Conservation (phyloP, 2,329 filamentous ascomycete genomes). For the Pseudohalonectria lignicola region DNA sequence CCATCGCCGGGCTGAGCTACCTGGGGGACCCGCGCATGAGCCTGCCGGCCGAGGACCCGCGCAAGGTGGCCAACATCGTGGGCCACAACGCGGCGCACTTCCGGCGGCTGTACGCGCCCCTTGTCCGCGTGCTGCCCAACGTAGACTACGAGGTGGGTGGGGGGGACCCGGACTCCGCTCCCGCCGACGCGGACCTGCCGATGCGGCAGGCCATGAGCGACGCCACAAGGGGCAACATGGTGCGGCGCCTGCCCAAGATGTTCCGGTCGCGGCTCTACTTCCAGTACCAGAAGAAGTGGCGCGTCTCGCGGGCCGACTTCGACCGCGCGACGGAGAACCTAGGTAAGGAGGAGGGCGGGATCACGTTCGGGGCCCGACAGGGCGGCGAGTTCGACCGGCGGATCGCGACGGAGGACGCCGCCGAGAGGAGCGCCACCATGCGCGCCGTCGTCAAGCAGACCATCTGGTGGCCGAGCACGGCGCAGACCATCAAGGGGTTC, state of each 20-base stretch:
- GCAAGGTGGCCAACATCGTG: conserved; percentile 91
- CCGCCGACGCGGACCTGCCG: conserved; percentile 45
- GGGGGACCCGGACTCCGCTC: conserved; percentile 37
- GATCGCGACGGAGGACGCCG: conserved; percentile 60
- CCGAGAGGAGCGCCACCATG: conserved; percentile 60
- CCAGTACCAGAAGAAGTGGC: conserved; percentile 83
- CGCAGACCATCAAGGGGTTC: conserved; percentile 74
- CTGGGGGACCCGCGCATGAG: conserved; percentile 94
- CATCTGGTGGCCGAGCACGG: conserved; percentile 83
- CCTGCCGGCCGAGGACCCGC: conserved; percentile 78
- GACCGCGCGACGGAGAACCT: conserved; percentile 71
- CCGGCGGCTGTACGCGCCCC: conserved; percentile 77
- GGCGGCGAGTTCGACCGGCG: conserved; percentile 79
- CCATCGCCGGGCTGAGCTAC: conserved; percentile 87
- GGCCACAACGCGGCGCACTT: conserved; percentile 86
- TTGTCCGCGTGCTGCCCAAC: conserved; percentile 86
- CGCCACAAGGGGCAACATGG: conserved; percentile 87
- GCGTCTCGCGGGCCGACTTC: conserved; percentile 76
- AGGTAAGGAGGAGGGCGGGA: conserved; percentile 55
- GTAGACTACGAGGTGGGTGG: conserved; percentile 62
- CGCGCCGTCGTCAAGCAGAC: conserved; percentile 73
- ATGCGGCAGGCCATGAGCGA: conserved; percentile 90
- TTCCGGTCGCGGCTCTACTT: conserved; percentile 91
- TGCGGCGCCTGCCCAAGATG: conserved; percentile 72
- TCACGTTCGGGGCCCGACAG: conserved; percentile 59